Base-by-base conservation (phyloP, 768 basidiomycete species). In the Leucocoprinus sp. region DNA sequence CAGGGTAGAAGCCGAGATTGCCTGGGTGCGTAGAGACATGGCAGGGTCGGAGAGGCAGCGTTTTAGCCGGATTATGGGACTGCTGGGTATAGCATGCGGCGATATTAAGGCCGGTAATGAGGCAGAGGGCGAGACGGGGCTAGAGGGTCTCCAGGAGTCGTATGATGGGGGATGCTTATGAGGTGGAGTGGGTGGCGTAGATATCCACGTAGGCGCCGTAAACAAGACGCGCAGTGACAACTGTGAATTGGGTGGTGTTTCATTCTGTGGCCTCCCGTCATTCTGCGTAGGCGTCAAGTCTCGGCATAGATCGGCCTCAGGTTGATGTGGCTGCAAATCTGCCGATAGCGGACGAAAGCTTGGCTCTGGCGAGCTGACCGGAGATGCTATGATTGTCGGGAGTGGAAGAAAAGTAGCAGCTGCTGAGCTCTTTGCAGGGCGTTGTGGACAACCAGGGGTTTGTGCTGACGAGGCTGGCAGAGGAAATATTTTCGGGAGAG, bases 331-430 rank as follows among this genome's bases (percentile, higher is more conserved):
- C 41, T 43, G 12, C 50, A 40, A 15, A 53, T 49, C 50, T 50
- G 56, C 8, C 57, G 57, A 39, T 17, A 34, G 28, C 22, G 65
- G 64, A 5, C 1, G 23, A 22, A 56, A 52, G 35, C 62, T 66
- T 17, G 65, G 49, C 7, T 68, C 65, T 5, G 78, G 74, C 4
- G 76, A 74, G 58, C 68, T 70, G 42, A 75, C 54, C n/a, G 79
- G 79, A 3, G 80, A 81, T 18, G 77, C 76, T 44, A 68, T 64
- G 49, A 80, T 80, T 31, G 78, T 70, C 7, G 80, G 72, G 40
- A 80, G 68, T 36, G 76, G 71, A 19, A 68, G 55, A 53, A 74
- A 73, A 27, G 60, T 55, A 44, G 54, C 54, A n/a, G 54, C 52
- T 24, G 46, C 24, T n/a, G 39, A 14, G 26, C 18, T 8, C 28